These are phyloP conservation scores for Trichoderma koningii DNA, from an alignment of 2,329 filamentous ascomycete genomes.

Conservation along the genomic window DNA sequence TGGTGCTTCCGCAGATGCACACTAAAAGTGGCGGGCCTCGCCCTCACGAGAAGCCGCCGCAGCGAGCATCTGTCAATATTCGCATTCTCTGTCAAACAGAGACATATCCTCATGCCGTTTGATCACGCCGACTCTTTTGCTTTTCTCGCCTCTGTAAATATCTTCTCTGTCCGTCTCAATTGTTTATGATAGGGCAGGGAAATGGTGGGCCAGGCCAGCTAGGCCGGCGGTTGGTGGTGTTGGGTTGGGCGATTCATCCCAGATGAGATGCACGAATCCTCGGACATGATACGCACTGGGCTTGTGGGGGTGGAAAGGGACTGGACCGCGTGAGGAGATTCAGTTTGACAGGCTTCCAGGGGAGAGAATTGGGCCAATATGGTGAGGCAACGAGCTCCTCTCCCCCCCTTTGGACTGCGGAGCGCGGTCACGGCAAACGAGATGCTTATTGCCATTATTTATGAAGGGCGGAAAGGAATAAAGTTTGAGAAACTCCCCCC, in stretches of 20 bases:
- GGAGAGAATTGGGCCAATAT: constrained; percentile 23
- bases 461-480: background rate
- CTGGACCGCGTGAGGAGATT: constrained; percentile 10
- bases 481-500: background rate
- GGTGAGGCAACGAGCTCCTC: constrained; percentile 1
- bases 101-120: background rate
- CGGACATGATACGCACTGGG: constrained; percentile 22
- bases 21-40: constrained; percentile 15
- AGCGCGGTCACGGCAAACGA: constrained; percentile 8
- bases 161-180: background rate
- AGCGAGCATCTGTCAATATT: constrained; percentile 1
- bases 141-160: background rate
- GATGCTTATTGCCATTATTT: background rate
- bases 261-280: background rate
- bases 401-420: constrained; percentile 7
- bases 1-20: constrained; percentile 21
- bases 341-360: constrained; percentile 10
- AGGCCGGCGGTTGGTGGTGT: constrained; percentile 27
- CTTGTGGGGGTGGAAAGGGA: constrained; percentile 19
- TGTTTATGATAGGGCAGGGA: background rate
- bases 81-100: background rate
- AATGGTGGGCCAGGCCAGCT: constrained; percentile 17
- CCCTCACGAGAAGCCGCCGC: constrained; percentile 13
- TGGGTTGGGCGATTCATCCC: constrained; percentile 22
- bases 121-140: background rate